A percentile compares a stretch with the other conserved stretches of the same genome.
These are phyloP conservation scores for Blepharisma stoltei DNA, from an alignment of 73 alveolate species.

Conservation along the genomic window DNA sequence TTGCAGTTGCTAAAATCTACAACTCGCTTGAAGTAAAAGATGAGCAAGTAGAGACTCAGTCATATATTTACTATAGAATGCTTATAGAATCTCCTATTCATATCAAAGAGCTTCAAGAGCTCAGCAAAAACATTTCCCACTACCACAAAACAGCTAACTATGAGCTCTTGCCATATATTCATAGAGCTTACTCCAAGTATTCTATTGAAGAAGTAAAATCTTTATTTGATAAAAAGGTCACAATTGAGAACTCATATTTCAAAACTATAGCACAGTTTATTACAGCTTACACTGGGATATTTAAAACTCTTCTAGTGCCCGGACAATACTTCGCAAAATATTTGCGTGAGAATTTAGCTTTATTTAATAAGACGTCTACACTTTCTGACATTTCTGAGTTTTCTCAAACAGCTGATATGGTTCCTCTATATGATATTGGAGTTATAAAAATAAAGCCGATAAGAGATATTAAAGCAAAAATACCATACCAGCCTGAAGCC, in stretches of 20 bases:
- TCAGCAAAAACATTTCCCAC: neutral
- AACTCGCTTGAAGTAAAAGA: neutral
- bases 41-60: neutral
- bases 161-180: neutral
- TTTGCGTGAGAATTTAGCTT: neutral
- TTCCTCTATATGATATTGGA: neutral
- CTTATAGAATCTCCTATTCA: constrained; percentile 1
- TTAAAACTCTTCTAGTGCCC: neutral
- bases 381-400: neutral
- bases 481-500: constrained; percentile 4
- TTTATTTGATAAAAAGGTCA: neutral
- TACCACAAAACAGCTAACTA: constrained; percentile 1
- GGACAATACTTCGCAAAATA: neutral
- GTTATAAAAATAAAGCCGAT: neutral
- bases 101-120: neutral
- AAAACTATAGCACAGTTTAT: neutral
- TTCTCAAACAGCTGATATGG: constrained; percentile 1
- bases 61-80: neutral
- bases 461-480: constrained; percentile 10
- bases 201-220: constrained; percentile 21
- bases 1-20: neutral
- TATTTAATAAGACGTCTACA: neutral
- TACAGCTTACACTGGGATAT: neutral
- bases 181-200: constrained; percentile 15
- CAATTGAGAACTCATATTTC: neutral